Evolutionary conservation across 2,329 filamentous ascomycete genomes (phyloP), one percentile per base, ranked within the genome.

Genomic region (Camillea tinctor): DNA sequence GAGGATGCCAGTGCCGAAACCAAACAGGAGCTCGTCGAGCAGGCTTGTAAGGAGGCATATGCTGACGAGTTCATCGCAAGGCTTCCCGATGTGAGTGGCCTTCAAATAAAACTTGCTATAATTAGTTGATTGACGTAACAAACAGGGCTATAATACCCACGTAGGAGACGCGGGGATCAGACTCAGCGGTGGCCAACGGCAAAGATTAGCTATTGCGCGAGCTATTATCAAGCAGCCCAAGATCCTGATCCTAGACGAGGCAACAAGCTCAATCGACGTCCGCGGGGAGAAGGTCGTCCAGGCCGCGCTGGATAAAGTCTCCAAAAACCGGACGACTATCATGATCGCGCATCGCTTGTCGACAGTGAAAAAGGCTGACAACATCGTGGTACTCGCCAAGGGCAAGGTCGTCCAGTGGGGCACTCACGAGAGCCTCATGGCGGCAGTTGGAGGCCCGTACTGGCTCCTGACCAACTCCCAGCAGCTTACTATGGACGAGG

Each of bases 341-440:
- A 81, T 88, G 48, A 88, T 90, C 59, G 87, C 88, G 0, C 85
- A 88, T 71, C 20, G 86, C 75, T 76, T 87, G 0, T 84, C 83
- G 24, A 86, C 87, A 0, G 74, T 81, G 36, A 75, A 77, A 55
- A 74, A 74, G 30, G 75, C 76, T 0, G 74, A 77, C 58, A 75
- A 76, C 30, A 77, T 78, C n/a, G 73, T 77, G 4, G 76, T 78
- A 19, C 71, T 78, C 56, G 68, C 72, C 13, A 74, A 88, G 67
- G 92, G 92, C 2, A 77, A 82, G 55, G 84, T 92, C 0, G 81
- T 89, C 7, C 91, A 96, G 72, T 80, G 88, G 69, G 92, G 92
- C 0, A 92, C 84, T 0, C 92, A 96, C 64, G 85, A 92, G 11
- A 83, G 84, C 53, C 81, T 96, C 0, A 80, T 96, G 20, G 73